These are phyloP conservation scores for Catunica adiposa DNA, from an alignment of 2,329 filamentous ascomycete species.

Conservation along the genomic window DNA sequence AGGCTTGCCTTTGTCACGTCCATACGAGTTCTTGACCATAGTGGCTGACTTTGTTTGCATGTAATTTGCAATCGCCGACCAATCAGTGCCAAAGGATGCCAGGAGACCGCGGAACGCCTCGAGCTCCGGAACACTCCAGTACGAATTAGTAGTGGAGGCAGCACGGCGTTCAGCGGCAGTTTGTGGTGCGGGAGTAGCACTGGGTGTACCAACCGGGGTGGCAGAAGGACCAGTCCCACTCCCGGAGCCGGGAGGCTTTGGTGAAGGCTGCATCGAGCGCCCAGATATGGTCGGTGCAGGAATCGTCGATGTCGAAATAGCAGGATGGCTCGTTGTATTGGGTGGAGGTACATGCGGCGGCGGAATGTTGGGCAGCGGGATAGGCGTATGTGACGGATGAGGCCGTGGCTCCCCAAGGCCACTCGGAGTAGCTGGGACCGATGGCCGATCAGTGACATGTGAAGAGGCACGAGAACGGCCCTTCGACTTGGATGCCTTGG, in stretches of 20 bases:
- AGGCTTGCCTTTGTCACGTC: constrained; percentile 42
- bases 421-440: constrained; percentile 22
- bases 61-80: constrained; percentile 54
- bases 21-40: constrained; percentile 66
- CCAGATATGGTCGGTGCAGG: constrained; percentile 8
- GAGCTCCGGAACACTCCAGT: constrained; percentile 73
- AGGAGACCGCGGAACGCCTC: constrained; percentile 60
- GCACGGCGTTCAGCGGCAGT: constrained; percentile 37
- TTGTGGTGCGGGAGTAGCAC: constrained; percentile 36
- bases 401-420: neutral
- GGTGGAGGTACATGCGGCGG: constrained; percentile 17
- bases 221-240: neutral
- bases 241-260: neutral
- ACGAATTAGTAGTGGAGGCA: constrained; percentile 52
- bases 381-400: constrained; percentile 7
- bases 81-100: constrained; percentile 63
- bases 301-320: neutral
- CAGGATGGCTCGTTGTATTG: neutral
- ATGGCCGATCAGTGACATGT: constrained; percentile 24
- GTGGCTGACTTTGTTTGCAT: constrained; percentile 74
- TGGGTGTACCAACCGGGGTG: constrained; percentile 16
- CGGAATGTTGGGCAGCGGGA: constrained; percentile 8
- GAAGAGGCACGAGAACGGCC: constrained; percentile 40
- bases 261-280: neutral
- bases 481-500: constrained; percentile 23